A percentile compares a stretch with the other conserved stretches of the same genome.
These are phyloP conservation scores for Suillus ampliporus DNA, from an alignment of 768 basidiomycete genomes.

Conservation along the genomic window DNA sequence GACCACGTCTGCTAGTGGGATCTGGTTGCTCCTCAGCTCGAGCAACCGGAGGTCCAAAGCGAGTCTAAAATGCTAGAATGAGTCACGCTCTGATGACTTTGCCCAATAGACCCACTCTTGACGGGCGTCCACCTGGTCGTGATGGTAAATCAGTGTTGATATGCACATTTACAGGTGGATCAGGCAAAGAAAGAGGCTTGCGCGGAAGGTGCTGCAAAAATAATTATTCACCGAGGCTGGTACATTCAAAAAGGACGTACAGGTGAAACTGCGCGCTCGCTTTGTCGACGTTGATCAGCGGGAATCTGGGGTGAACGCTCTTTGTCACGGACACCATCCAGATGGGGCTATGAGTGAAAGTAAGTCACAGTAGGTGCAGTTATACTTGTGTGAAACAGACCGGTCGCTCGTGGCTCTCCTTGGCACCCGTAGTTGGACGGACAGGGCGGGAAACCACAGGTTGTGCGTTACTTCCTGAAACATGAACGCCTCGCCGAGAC, in stretches of 20 bases:
- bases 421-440: conserved; percentile 11
- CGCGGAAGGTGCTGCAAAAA: not conserved
- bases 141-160: not conserved
- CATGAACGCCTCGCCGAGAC: conserved; percentile 4
- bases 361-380: conserved; percentile 13
- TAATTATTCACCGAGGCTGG: too few species aligned
- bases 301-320: conserved; percentile 11
- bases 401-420: conserved; percentile 27
- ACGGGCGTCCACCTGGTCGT: not conserved
- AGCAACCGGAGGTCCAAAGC: conserved; percentile 36
- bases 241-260: conserved; percentile 17
- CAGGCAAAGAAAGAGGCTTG: not conserved
- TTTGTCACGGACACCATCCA: conserved; percentile 14
- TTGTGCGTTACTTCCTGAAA: conserved; percentile 27
- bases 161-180: not conserved
- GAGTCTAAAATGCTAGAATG: conserved; percentile 26
- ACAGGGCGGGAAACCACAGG: conserved; percentile 23
- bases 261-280: conserved; percentile 24
- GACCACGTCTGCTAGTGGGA: not conserved
- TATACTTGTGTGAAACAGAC: conserved; percentile 18
- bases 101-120: not conserved
- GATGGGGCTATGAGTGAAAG: conserved; percentile 18
- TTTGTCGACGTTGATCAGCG: conserved; percentile 15
- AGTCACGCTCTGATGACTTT: not conserved
- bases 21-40: not conserved